phyloP scores from a whole-genome alignment of 2,329 filamentous ascomycete genomes.

The Aspergillus pseudoglaucus region DNA sequence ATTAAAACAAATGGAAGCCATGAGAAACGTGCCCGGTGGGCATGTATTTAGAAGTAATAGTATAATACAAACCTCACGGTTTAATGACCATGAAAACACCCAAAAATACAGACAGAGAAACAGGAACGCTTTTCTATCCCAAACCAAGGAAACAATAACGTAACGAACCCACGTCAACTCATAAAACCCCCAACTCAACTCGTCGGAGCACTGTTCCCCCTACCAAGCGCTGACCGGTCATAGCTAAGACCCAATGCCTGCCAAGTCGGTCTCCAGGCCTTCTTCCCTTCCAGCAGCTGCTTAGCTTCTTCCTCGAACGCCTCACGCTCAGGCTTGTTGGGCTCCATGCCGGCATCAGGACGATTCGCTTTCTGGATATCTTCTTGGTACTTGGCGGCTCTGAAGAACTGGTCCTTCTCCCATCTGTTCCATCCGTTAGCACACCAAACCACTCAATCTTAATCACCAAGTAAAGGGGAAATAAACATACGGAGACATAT shows the following conservation, averaged over 20 bases:
- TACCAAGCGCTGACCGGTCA: slow-evolving; percentile 20
- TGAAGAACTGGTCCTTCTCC: slow-evolving; percentile 56
- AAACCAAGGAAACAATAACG: too few relatives aligned
- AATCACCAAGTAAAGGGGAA: slow-evolving; percentile 1
- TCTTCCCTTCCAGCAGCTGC: slow-evolving; percentile 54
- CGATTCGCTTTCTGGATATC: slow-evolving; percentile 32
- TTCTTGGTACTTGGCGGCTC: slow-evolving; percentile 45
- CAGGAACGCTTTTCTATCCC: too few relatives aligned
- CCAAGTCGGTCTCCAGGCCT: slow-evolving; percentile 54
- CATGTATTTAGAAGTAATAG: too few relatives aligned
- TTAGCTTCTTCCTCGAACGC: slow-evolving; percentile 55
- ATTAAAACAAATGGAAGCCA: too few relatives aligned
- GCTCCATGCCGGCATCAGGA: slow-evolving; percentile 29
- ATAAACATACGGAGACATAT: slow-evolving; percentile 50
- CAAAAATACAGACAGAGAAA: too few relatives aligned
- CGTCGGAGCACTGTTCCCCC: slow-evolving; percentile 9
- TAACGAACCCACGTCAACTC: too few relatives aligned
- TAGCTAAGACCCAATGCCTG: slow-evolving; percentile 36
- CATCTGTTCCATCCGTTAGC: slow-evolving; percentile 39
- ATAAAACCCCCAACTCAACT: slow-evolving; percentile 1
- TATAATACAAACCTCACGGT: too few relatives aligned
- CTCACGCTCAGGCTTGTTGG: slow-evolving; percentile 36
- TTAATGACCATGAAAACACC: too few relatives aligned
- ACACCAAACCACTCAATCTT: not conserved
- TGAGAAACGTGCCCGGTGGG: too few relatives aligned